Conservation (phyloP, 2,329 filamentous ascomycete genomes). For the Calonectria pauciramosa region DNA sequence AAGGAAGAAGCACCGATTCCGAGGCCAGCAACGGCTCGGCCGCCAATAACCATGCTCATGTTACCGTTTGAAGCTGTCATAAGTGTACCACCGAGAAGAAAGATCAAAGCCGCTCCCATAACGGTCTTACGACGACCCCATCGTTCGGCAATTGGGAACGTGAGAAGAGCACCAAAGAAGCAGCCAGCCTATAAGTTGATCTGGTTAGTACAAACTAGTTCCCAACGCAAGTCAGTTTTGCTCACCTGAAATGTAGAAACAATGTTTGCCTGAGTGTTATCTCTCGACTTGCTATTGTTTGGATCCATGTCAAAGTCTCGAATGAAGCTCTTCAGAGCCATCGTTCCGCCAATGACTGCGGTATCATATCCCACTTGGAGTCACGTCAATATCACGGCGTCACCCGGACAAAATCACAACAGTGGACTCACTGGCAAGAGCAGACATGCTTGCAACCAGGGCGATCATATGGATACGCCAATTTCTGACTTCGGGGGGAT, state of each 20-base stretch:
- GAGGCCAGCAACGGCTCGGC: constrained; percentile 65
- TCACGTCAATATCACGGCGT: background rate
- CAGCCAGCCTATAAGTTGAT: constrained; percentile 51
- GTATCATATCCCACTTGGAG: constrained; percentile 53
- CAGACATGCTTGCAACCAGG: constrained; percentile 51
- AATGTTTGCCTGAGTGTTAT: constrained; percentile 55
- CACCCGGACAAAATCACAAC: background rate
- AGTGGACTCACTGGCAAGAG: constrained; percentile 48
- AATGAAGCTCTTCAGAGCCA: constrained; percentile 54
- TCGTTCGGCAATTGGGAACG: constrained; percentile 62
- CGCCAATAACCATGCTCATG: constrained; percentile 58
- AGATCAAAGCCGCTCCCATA: constrained; percentile 58
- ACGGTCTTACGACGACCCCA: constrained; percentile 62
- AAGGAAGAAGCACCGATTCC: constrained; percentile 65
- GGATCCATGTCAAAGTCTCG: constrained; percentile 51
- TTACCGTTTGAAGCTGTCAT: constrained; percentile 52
- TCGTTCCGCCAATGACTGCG: constrained; percentile 56
- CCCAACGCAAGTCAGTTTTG: too few relatives aligned
- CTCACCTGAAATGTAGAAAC: constrained; percentile 52
- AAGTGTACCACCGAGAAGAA: constrained; percentile 53
- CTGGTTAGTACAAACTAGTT: background rate
- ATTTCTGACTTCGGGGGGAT: constrained; percentile 51
- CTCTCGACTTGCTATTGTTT: constrained; percentile 42
- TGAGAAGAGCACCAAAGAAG: constrained; percentile 56
- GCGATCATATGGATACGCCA: constrained; percentile 51